Conservation (phyloP, 164 flowering plant species). For the Malania oleifera region DNA sequence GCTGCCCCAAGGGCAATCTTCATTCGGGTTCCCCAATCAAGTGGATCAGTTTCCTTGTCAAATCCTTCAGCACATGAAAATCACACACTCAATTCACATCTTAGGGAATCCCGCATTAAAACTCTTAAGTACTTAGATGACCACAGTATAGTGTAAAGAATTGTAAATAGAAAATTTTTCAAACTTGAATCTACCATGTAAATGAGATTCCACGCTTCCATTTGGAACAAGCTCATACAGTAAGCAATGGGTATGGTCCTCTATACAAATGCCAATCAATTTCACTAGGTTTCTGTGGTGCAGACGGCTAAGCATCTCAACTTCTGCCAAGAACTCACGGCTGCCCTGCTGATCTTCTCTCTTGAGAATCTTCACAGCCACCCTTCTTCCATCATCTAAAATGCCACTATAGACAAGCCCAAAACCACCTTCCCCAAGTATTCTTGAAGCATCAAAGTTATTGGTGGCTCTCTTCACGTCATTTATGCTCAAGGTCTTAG, state of each 20-base stretch:
- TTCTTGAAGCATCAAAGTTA: conserved; percentile 36
- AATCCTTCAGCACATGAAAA: conserved; percentile 24
- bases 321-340: conserved; percentile 66
- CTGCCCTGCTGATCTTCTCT: conserved; percentile 51
- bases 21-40: conserved; percentile 66
- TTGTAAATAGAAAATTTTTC: not conserved
- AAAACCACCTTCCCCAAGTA: conserved; percentile 75
- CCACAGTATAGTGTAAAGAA: not conserved
- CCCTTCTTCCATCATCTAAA: conserved; percentile 54
- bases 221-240: conserved; percentile 68
- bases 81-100: not conserved
- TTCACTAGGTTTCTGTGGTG: conserved; percentile 67
- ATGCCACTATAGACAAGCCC: conserved; percentile 62
- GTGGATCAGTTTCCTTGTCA: conserved; percentile 49
- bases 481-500: conserved; percentile 34
- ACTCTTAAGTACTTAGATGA: not conserved
- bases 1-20: conserved; percentile 75
- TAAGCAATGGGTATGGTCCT: conserved; percentile 42
- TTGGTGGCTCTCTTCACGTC: conserved; percentile 54
- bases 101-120: not conserved
- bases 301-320: conserved; percentile 68
- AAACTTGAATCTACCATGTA: conserved; percentile 44
- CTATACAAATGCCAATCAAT: conserved; percentile 59
- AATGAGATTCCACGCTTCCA: conserved; percentile 71
- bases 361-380: conserved; percentile 69